Conservation (phyloP, 305 asterid species). For the Euphrasia arctica region DNA sequence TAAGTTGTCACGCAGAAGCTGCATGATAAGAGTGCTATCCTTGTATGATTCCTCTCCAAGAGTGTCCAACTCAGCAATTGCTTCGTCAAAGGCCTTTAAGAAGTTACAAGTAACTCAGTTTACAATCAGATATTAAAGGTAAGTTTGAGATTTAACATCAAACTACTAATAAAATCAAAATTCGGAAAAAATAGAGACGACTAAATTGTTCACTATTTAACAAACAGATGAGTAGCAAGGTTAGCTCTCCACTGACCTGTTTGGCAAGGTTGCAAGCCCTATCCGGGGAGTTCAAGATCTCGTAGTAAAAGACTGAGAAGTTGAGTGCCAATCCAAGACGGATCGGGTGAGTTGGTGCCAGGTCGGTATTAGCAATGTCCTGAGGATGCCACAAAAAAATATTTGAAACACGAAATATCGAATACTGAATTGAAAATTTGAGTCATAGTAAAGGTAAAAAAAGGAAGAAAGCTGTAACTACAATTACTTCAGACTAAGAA, state of each 20-base stretch:
- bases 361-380: slow-evolving; percentile 78
- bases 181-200: no score
- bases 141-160: neutral
- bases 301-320: slow-evolving; percentile 87
- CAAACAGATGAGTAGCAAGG: slow-evolving; percentile 6
- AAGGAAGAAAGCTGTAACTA: neutral
- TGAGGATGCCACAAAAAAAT: slow-evolving; percentile 24
- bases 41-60: slow-evolving; percentile 62
- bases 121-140: neutral
- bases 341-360: slow-evolving; percentile 85
- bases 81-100: slow-evolving; percentile 57
- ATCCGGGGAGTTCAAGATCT: slow-evolving; percentile 80
- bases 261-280: slow-evolving; percentile 88
- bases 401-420: neutral
- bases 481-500: neutral
- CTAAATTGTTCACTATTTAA: neutral
- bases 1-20: slow-evolving; percentile 62
- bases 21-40: slow-evolving; percentile 66
- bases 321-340: slow-evolving; percentile 90
- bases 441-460: slow-evolving; percentile 8
- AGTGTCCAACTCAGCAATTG: slow-evolving; percentile 61
- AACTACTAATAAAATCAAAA: neutral
- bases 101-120: slow-evolving; percentile 3
- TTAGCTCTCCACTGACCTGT: slow-evolving; percentile 43
- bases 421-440: neutral